Base-by-base conservation (phyloP, 176 grass and related monocot species). In the Urochloa ruziziensis region DNA sequence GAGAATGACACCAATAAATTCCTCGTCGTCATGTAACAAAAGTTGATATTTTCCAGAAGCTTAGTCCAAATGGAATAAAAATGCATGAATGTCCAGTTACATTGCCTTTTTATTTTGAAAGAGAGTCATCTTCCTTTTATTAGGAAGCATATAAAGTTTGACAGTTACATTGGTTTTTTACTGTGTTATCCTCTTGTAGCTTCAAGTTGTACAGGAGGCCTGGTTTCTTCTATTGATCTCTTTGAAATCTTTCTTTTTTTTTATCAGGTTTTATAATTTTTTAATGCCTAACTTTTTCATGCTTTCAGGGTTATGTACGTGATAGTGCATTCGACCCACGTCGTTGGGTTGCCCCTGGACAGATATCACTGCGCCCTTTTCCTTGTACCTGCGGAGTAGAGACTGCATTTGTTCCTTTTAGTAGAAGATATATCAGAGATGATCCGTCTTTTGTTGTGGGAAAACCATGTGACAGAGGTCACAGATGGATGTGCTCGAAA, bases 401-500 rank as follows among this genome's bases (percentile, higher is more conserved):
- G 12, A 86, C 83, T 89, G 60, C 83, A 75, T 82, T 65, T 69
- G 90, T 86, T 49, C 90, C 90, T 70, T 36, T 78, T 32, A 51
- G 82, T 79, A 68, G 79, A 92, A 82, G 51, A 32, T 86, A 84
- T 84, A 76, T 89, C 23, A 91, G 47, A 70, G 82, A 89, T 0
- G 81, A 97, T 23, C 59, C 86, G 19, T 88, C 81, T 70, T 81
- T 86, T 80, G 80, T 98, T 77, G 85, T 95, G 40, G 96, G 91
- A 76, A 98, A 98, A 82, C 77, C 96, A 32, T 98, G 96, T 67
- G 92, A 95, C 64, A 90, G 84, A 89, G 96, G 92, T 64, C 96
- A 98, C 85, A 83, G 96, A 60, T 98, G 96, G 96, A 91, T 98
- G 62, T 98, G 96, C 75, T 98, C 93, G 36, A 98, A 98, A 88